Evolutionary conservation across 2,329 filamentous ascomycete species (phyloP), one percentile per base, ranked within the genome.

Genomic region (Fusarium globosum): DNA sequence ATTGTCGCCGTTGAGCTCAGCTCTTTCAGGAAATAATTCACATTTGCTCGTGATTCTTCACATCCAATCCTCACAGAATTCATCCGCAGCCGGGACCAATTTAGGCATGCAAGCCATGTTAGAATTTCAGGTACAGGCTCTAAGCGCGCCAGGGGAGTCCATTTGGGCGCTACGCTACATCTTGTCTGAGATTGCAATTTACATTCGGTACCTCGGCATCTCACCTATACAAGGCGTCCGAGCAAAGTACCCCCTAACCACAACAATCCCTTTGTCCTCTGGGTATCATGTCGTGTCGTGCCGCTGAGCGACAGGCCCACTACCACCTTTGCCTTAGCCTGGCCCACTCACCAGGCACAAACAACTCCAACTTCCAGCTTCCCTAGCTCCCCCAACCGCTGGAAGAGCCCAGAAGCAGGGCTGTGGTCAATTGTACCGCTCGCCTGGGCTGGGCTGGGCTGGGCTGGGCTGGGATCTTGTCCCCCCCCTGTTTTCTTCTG

Each of bases 111-210:
- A 61, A 61, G 52, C 45, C 30, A 48, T 64, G 67, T 65, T 66
- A 70, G 60, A 69, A 70, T 46, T 65, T 69, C 67, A 69, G 67
- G 67, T 69, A 69, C 57, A 59, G 46, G 52, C 46, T 39, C 36
- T 65, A 70, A 65, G 59, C 66, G 59, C 60, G 62, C 61, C 43
- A 65, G 45, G 61, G 61, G 39, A 59, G n/a, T 41, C 51, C n/a
- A 33, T 42, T 65, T 69, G 52, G 67, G 67, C 67, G 67, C 48
- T 65, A 69, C 45, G 65, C 39, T 69, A 30, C 65, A 43, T 33
- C 46, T 56, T 41, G 66, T 63, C 36, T 38, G 45, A 65, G 59
- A 45, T 51, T 51, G 45, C 61, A 69, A 65, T 58, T 56, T 63
- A 63, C 30, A 26, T 52, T 39, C 21, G 51, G 65, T 65, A 69